Evolutionary conservation across 2,329 filamentous ascomycete genomes (phyloP).

Genomic region (Arthrobotrys musiformis): DNA sequence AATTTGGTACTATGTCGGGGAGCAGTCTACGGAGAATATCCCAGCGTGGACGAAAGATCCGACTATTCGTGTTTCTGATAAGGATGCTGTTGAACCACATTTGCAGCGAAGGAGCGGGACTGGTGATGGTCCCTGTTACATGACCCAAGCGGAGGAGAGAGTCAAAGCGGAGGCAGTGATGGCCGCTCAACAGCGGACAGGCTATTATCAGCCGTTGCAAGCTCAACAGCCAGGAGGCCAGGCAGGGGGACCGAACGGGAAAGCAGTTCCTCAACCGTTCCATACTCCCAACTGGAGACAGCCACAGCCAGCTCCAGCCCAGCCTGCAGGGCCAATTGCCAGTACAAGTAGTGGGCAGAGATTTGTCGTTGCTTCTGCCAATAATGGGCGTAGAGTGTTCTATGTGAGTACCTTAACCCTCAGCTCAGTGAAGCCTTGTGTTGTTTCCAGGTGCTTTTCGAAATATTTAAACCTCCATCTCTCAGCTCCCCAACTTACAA

Average conservation of each 20-base stretch:
- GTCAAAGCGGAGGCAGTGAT: slow-evolving; percentile 9
- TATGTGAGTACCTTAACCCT: slow-evolving; percentile 18
- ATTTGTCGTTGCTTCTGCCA: slow-evolving; percentile 48
- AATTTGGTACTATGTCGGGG: slow-evolving; percentile 52
- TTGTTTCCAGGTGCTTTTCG: neutral
- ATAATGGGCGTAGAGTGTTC: slow-evolving; percentile 48
- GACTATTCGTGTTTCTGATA: slow-evolving; percentile 22
- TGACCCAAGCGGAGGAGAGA: slow-evolving; percentile 43
- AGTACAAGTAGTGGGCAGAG: slow-evolving; percentile 49
- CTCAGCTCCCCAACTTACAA: neutral
- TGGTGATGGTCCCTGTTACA: slow-evolving; percentile 41
- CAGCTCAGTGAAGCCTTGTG: too few species aligned
- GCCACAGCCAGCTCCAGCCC: slow-evolving; percentile 30
- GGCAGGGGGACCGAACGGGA: slow-evolving; percentile 1
- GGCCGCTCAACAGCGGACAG: slow-evolving; percentile 20
- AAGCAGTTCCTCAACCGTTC: slow-evolving; percentile 13
- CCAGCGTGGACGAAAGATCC: slow-evolving; percentile 52
- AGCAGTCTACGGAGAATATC: slow-evolving; percentile 45
- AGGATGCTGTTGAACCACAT: slow-evolving; percentile 44
- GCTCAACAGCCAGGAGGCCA: slow-evolving; percentile 1
- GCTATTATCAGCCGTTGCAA: slow-evolving; percentile 36
- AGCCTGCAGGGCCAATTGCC: slow-evolving; percentile 41
- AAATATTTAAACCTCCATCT: neutral
- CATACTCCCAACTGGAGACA: slow-evolving; percentile 49
- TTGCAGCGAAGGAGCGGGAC: slow-evolving; percentile 34